Evolutionary conservation across 1,284 basidiomycete species (phyloP), one percentile per base, ranked within the genome.

Genomic region (Leccinum solheimii): DNA sequence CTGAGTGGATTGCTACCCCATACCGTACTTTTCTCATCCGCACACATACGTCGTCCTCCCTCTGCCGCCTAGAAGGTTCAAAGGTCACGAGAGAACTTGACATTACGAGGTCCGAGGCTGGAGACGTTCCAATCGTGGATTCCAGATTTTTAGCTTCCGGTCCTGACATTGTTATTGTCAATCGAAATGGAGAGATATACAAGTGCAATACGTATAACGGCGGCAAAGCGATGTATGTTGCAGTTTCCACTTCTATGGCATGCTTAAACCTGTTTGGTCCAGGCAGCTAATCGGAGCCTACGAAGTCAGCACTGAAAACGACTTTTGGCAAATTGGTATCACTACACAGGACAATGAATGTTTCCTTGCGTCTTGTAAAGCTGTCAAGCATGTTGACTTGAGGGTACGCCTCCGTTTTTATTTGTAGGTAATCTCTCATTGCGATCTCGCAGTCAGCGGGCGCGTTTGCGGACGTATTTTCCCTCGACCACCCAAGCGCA

Each of bases 181-280:
- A 82, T 62, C 76, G 79, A 53, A 57, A 61, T n/a, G 86, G 86
- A 16, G 66, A 69, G 14, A 66, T 86, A 14, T 84, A 79, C 58
- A 72, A 67, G 32, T 79, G 75, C 57, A 73, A 64, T 49, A 54
- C 77, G 49, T 65, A 68, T 53, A 60, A 62, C 30, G 75, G 74
- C 3, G 56, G 67, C 49, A 74, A 71, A 60, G 62, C 64, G 11
- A 57, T 75, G 80, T 81, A 71, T 55, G 71, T 60, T 60, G 66
- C 11, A 27, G 5, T 23, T 49, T 13, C 73, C 61, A 61, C 32
- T 32, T 52, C 36, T 75, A 68, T 72, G 11, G 55, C 76, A 55
- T 71, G 62, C 36, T 52, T 69, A 9, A 66, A 11, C n/a, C 49
- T 51, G 1, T 55, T 61, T 61, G 27, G 6, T 43, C 53, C 59